phyloP scores from a whole-genome alignment of 225 moss, liverwort and hornwort genomes.

The Pseudoscleropodium purum region DNA sequence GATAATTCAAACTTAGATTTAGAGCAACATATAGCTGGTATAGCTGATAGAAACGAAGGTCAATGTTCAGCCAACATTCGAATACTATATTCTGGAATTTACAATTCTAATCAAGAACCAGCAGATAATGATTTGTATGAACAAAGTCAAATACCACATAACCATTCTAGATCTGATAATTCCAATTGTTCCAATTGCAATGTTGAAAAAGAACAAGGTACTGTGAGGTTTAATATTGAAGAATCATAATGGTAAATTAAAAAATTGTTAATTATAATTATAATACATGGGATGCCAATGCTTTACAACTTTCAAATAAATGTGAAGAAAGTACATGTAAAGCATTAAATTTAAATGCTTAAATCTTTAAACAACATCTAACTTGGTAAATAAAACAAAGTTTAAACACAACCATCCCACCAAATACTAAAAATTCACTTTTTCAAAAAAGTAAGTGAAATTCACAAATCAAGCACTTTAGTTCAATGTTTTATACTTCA shows the following conservation, averaged over 20 bases:
- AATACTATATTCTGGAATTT: constrained; percentile 17
- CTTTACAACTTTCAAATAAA: not conserved
- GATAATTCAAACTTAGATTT: constrained; percentile 7
- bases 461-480: not conserved
- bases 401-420: too few species aligned
- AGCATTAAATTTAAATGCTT: not conserved
- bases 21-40: not conserved
- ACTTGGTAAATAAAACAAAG: not conserved
- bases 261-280: too few species aligned
- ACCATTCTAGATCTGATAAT: not conserved
- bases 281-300: not conserved
- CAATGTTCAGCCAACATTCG: constrained; percentile 23
- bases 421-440: not conserved
- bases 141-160: constrained; percentile 2
- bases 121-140: not conserved
- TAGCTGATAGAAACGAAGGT: constrained; percentile 2
- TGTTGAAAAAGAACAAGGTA: not conserved
- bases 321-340: not conserved
- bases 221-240: constrained; percentile 13
- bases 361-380: not conserved
- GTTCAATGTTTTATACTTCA: not conserved
- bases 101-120: constrained; percentile 13
- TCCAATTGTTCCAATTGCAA: not conserved
- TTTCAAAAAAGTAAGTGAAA: not conserved
- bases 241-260: not conserved